Conservation (phyloP, 73 alveolate genomes). For the Paramecium sonneborni region DNA sequence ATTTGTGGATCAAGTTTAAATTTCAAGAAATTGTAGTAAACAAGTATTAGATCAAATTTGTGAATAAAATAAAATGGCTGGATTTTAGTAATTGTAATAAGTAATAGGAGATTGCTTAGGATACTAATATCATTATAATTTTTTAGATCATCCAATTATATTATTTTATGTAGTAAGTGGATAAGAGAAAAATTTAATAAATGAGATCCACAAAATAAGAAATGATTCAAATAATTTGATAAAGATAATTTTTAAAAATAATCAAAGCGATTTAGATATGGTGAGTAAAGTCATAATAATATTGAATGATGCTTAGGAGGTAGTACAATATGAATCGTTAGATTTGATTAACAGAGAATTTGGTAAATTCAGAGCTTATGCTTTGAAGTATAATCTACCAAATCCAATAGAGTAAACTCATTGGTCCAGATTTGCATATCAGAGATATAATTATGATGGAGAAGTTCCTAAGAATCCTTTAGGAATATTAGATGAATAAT, state of each 20-base stretch:
- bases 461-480: slow-evolving; percentile 24
- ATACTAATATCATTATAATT: slow-evolving; percentile 41
- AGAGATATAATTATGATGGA: slow-evolving; percentile 15
- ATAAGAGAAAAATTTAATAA: slow-evolving; percentile 27
- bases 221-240: neutral
- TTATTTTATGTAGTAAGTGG: slow-evolving; percentile 24
- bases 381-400: neutral
- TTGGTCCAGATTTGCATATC: slow-evolving; percentile 29
- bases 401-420: slow-evolving; percentile 12
- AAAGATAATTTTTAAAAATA: neutral
- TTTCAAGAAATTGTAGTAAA: neutral
- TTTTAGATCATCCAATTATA: slow-evolving; percentile 32
- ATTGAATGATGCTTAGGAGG: slow-evolving; percentile 31
- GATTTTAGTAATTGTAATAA: neutral
- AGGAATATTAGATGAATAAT: slow-evolving; percentile 31
- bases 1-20: neutral
- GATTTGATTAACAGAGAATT: slow-evolving; percentile 8
- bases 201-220: neutral
- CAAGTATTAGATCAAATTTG: neutral
- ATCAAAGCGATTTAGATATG: neutral
- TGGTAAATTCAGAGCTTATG: neutral
- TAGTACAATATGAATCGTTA: neutral
- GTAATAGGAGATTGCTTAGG: slow-evolving; percentile 29
- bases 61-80: slow-evolving; percentile 35
- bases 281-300: slow-evolving; percentile 12